Base-by-base conservation (phyloP, 768 basidiomycete genomes). In the Podaxis sp. region DNA sequence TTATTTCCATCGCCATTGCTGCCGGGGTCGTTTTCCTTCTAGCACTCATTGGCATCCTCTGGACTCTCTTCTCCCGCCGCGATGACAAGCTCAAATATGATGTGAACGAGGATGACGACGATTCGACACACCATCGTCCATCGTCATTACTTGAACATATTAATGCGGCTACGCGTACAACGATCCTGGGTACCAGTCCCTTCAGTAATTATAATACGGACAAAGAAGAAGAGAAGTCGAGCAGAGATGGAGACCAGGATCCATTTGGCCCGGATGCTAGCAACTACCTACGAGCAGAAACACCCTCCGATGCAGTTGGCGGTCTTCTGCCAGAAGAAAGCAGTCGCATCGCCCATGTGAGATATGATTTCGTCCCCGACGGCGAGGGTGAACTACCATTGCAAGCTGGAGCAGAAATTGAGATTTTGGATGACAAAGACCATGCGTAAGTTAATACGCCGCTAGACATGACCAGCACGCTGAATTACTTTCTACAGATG, bases 1-100 rank as follows among this genome's bases (percentile, higher is more conserved):
- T 99, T 49, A 95, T 99, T 67, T 96, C 95, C 1, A 97, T 99
- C 66, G 97, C 97, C 26, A 97, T 98, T 66, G 89, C 93, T 10
- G 95, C 95, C 15, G 97, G 96, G 17, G 86, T 98, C 22, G 90
- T 96, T 40, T 96, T 95, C 83, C 79, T 96, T 0, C 80, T 95
- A 36, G 89, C 90, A 15, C 78, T 96, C 46, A 79, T 95, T 60
- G 93, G 93, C 55, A 90, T 96, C 58, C 76, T 96, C 40, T 93
- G 94, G 92, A 89, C 93, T 2, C 80, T 95, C n/a, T 86, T 94
- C 74, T 87, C 90, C 22, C 83, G 92, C 58, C 83, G 87, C 58
- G 93, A 94, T 41, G 90, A 93, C 70, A 87, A 85, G 68, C 66
- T 84, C 10, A 76, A 77, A 67, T 89, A 89, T 69, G 91, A 90